Evolutionary conservation across 2,329 filamentous ascomycete species (phyloP).

Genomic region (Colletotrichum aenigma): DNA sequence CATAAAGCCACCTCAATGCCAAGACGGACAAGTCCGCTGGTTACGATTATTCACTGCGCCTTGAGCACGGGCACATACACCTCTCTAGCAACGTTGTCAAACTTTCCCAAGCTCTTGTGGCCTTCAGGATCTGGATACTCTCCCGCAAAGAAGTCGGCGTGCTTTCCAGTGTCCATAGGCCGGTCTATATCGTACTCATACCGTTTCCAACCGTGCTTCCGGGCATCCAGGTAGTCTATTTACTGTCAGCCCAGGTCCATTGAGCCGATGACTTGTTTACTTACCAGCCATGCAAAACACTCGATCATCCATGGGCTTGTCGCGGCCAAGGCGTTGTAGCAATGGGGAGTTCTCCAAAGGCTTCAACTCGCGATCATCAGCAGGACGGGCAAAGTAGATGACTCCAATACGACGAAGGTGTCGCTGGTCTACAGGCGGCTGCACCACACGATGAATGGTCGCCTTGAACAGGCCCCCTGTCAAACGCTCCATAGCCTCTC

Average conservation of each 20-base stretch:
- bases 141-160: neutral
- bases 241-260: constrained; percentile 13
- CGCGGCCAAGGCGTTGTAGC: constrained; percentile 29
- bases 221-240: constrained; percentile 28
- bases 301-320: constrained; percentile 17
- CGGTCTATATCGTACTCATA: constrained; percentile 29
- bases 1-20: neutral
- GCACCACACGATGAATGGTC: constrained; percentile 32
- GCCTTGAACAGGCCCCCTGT: constrained; percentile 31
- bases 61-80: neutral
- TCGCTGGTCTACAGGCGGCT: constrained; percentile 37
- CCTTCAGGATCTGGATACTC: neutral
- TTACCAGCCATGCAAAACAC: neutral
- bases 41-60: neutral
- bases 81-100: neutral
- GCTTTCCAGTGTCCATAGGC: neutral
- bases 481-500: constrained; percentile 31
- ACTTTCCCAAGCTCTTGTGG: neutral
- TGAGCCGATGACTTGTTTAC: neutral
- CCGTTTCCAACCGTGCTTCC: constrained; percentile 31
- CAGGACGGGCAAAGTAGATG: constrained; percentile 42
- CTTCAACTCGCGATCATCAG: constrained; percentile 29
- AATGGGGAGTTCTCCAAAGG: constrained; percentile 36
- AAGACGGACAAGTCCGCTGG: neutral
- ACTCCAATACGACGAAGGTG: constrained; percentile 37